Base-by-base conservation (phyloP, 139 green algal genomes). In the Micromonas pusilla region DNA sequence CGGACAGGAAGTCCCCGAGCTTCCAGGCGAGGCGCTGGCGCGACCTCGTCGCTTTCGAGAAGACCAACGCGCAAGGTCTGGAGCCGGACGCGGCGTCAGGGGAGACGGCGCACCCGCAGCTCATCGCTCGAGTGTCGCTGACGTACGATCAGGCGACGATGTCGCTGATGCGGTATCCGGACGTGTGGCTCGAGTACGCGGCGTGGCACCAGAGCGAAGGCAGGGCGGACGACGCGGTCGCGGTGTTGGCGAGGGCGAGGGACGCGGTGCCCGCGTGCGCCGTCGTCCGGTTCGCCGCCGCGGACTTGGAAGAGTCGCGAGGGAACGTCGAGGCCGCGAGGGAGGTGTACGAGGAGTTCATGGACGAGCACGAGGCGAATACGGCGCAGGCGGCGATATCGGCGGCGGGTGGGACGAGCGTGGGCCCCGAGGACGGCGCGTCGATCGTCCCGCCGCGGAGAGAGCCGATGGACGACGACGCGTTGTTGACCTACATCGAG, bases 111-210 rank as follows among this genome's bases (percentile, higher is more conserved):
- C 68, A 57, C 16, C 45, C 68, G 21, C 68, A 62, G 37, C 21
- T 75, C 6, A 21, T 60, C 1, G 31, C 30, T 13, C 62, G 60
- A 25, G 36, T 80, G 21, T 20, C n/a, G 60, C 78, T 71, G 13
- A 34, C 63, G 34, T 83, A 79, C 60, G 68, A 83, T 26, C 52
- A 79, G 33, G 66, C 33, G 37, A 0, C 73, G 33, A 33, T 79
- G 3, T 80, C 60, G 52, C 60, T 79, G 25, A 37, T 52, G 33
- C 25, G 73, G 2, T 60, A 45, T 33, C 70, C 78, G 1, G 78
- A 83, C 30, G 38, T 83, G 34, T 83, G 78, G 78, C 31, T 78
- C 25, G 78, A 83, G 60, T 83, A 80, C 52, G 34, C 70, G n/a
- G 39, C 64, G 38, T 83, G 78, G 78, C 71, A 83, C 36, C 38